A percentile compares a stretch with the other conserved stretches of the same genome.
These are phyloP conservation scores for Trapa bicornis DNA, from an alignment of 345 rosid species.

Conservation along the genomic window DNA sequence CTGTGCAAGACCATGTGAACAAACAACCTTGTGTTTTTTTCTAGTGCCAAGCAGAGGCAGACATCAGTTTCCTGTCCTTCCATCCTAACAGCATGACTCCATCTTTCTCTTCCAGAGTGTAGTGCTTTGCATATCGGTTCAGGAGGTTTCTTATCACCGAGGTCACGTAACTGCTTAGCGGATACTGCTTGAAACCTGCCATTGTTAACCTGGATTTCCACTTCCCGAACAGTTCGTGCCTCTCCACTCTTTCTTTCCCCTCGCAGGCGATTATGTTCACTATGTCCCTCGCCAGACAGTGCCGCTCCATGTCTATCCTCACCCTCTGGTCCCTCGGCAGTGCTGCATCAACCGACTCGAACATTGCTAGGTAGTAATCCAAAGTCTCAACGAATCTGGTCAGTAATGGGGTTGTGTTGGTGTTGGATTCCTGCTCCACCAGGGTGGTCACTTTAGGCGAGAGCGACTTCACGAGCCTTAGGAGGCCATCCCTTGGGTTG, in stretches of 20 bases:
- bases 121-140: conserved; percentile 37
- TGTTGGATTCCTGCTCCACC: conserved; percentile 69
- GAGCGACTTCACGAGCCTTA: conserved; percentile 53
- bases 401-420: conserved; percentile 62
- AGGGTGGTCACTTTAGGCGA: conserved; percentile 54
- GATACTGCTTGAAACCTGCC: conserved; percentile 55
- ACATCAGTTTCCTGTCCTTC: conserved; percentile 47
- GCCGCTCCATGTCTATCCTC: conserved; percentile 43
- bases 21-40: not conserved
- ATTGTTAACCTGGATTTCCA: conserved; percentile 63
- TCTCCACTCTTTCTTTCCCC: conserved; percentile 62
- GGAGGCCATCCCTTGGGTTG: conserved; percentile 60
- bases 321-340: conserved; percentile 37
- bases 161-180: conserved; percentile 41
- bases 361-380: conserved; percentile 54
- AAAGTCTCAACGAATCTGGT: conserved; percentile 45
- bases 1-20: not conserved
- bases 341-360: conserved; percentile 54
- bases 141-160: conserved; percentile 40
- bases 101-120: conserved; percentile 42
- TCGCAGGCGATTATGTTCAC: conserved; percentile 57
- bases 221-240: conserved; percentile 59
- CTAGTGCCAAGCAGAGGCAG: conserved; percentile 69
- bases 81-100: conserved; percentile 61
- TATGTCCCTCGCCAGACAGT: conserved; percentile 57